phyloP scores from a whole-genome alignment of 73 alveolate species.

The Paramecium bursaria region DNA sequence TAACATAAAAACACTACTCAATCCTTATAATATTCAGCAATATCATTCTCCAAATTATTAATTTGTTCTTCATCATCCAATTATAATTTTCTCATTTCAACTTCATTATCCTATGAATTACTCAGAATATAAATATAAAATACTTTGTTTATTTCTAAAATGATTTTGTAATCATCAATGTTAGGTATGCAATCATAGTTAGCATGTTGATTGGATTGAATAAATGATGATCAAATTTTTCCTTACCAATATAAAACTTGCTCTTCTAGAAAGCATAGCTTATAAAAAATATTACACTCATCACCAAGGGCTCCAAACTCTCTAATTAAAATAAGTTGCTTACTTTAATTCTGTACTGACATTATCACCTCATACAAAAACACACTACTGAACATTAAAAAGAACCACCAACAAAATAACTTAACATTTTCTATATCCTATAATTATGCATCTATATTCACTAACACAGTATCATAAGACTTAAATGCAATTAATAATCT shows the following conservation, averaged over 20 bases:
- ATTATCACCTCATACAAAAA: constrained; percentile 37
- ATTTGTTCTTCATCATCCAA: constrained; percentile 18
- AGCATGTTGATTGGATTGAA: constrained; percentile 58
- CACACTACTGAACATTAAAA: constrained; percentile 23
- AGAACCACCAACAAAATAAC: constrained; percentile 28
- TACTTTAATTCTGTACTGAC: constrained; percentile 1
- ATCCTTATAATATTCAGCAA: constrained; percentile 52
- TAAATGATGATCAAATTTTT: constrained; percentile 26
- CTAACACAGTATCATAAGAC: background rate
- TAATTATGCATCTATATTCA: background rate
- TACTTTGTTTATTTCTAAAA: background rate
- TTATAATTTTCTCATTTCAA: too few species aligned
- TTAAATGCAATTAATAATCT: constrained; percentile 37
- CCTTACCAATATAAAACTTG: constrained; percentile 7
- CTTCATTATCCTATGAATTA: background rate
- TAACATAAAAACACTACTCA: too few species aligned
- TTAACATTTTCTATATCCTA: background rate
- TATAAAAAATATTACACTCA: constrained; percentile 12
- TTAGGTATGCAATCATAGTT: background rate
- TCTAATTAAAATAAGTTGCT: background rate
- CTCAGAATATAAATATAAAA: background rate
- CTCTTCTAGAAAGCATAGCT: constrained; percentile 22
- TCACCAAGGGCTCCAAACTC: background rate
- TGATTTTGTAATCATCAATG: background rate
- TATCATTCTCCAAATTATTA: background rate